phyloP scores from a whole-genome alignment of 2,329 filamentous ascomycete species.

The Ambrosiella cleistominuta region DNA sequence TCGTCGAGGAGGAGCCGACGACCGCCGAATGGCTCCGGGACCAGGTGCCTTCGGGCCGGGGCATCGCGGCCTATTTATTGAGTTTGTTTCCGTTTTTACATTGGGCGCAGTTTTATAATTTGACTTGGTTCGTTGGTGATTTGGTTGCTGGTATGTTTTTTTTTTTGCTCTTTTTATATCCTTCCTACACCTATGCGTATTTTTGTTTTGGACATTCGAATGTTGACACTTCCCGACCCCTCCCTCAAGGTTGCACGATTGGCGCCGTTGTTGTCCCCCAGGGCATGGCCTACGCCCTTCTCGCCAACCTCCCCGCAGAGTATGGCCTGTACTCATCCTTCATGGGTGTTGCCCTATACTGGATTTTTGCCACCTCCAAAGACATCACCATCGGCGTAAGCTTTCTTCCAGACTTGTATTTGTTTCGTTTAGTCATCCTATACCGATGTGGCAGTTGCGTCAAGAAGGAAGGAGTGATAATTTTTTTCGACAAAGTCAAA shows the following conservation, averaged over 20 bases:
- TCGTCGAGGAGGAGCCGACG: conserved; percentile 67
- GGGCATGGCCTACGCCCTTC: conserved; percentile 34
- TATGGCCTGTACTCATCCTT: conserved; percentile 58
- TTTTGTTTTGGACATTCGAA: no score
- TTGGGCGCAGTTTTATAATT: conserved; percentile 85
- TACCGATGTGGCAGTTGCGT: neutral
- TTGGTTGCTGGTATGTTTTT: conserved; percentile 47
- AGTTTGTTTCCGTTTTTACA: conserved; percentile 71
- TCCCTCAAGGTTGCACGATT: conserved; percentile 2
- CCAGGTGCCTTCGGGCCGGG: conserved; percentile 38
- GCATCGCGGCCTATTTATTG: conserved; percentile 42
- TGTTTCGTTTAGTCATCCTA: neutral
- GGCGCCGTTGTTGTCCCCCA: conserved; percentile 37
- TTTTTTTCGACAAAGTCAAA: neutral
- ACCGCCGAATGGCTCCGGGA: conserved; percentile 53
- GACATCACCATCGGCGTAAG: conserved; percentile 75
- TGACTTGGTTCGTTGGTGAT: conserved; percentile 77
- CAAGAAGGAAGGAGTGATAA: neutral
- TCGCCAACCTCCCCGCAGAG: conserved; percentile 30
- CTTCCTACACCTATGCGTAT: neutral
- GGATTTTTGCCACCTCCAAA: conserved; percentile 96
- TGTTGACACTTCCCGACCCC: neutral
- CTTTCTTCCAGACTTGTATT: neutral
- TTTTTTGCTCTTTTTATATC: neutral
- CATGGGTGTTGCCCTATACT: conserved; percentile 86